phyloP scores from a whole-genome alignment of 768 basidiomycete species.

The Tremella fuciformis region DNA sequence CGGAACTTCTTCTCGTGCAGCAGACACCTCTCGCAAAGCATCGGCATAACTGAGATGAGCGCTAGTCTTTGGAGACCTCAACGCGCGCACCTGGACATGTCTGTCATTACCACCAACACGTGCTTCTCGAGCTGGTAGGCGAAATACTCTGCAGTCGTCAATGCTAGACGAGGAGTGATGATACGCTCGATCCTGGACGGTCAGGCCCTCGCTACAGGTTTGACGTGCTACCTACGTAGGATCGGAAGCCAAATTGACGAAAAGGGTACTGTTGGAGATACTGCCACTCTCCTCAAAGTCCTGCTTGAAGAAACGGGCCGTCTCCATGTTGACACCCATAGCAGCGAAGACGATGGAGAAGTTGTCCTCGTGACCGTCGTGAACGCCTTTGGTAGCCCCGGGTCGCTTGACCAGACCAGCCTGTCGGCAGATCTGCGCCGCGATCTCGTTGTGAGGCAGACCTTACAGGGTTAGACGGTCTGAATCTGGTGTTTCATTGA shows the following conservation, averaged over 20 bases:
- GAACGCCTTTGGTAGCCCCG: conserved; percentile 78
- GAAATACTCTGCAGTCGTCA: conserved; percentile 98
- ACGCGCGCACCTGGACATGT: conserved; percentile 64
- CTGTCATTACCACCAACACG: conserved; percentile 96
- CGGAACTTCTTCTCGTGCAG: conserved; percentile 97
- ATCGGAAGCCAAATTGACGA: conserved; percentile 98
- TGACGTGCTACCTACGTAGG: conserved; percentile 64
- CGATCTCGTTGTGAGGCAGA: conserved; percentile 99
- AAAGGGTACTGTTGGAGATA: conserved; percentile 93
- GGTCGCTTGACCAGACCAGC: conserved; percentile 95
- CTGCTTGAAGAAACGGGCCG: conserved; percentile 98
- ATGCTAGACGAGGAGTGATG: conserved; percentile 94
- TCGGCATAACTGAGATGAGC: conserved; percentile 43
- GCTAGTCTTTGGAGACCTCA: conserved; percentile 61
- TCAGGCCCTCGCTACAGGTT: neutral
- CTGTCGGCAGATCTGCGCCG: conserved; percentile 99
- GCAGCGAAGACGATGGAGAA: conserved; percentile 99
- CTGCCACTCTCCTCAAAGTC: conserved; percentile 99
- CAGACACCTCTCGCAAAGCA: conserved; percentile 70
- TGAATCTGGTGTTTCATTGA: neutral
- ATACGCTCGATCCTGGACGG: conserved; percentile 80
- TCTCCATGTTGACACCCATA: conserved; percentile 99
- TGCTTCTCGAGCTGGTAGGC: conserved; percentile 99
- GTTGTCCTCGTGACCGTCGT: conserved; percentile 99
- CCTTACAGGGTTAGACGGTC: conserved; percentile 53